Conservation (phyloP, 176 grass and related monocot genomes). For the Aegilops longissima region DNA sequence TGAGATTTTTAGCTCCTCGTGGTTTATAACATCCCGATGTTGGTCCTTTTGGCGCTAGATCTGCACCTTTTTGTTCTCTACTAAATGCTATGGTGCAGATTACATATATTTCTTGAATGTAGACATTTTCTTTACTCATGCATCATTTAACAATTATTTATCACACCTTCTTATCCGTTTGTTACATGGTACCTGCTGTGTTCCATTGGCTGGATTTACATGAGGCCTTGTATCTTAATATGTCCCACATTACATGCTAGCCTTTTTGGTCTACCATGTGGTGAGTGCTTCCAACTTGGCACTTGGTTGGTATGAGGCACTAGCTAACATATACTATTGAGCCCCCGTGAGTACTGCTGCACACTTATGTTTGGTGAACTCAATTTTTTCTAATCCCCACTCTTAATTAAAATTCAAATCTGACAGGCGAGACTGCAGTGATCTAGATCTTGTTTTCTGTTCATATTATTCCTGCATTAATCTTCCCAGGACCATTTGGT, state of each 20-base stretch:
- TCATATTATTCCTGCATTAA: slow-evolving; percentile 12
- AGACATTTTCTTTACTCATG: background rate
- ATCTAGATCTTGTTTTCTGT: slow-evolving; percentile 17
- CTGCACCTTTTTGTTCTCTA: background rate
- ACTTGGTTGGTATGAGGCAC: slow-evolving; percentile 30
- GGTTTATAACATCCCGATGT: slow-evolving; percentile 3
- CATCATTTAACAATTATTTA: background rate
- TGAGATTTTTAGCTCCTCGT: background rate
- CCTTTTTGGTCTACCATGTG: slow-evolving; percentile 32
- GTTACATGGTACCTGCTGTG: background rate
- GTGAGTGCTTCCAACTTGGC: slow-evolving; percentile 31
- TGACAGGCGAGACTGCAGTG: background rate
- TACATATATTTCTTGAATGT: background rate
- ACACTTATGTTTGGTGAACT: slow-evolving; percentile 35
- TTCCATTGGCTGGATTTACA: slow-evolving; percentile 22
- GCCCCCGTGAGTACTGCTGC: slow-evolving; percentile 24
- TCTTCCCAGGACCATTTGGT: slow-evolving; percentile 24
- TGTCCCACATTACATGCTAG: slow-evolving; percentile 27
- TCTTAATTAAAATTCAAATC: slow-evolving; percentile 15
- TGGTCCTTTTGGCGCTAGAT: slow-evolving; percentile 10
- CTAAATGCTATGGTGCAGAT: background rate
- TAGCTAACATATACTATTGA: slow-evolving; percentile 27
- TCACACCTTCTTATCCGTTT: background rate
- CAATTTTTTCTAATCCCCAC: slow-evolving; percentile 22
- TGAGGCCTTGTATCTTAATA: slow-evolving; percentile 14